Evolutionary conservation across 2,329 filamentous ascomycete species (phyloP).

Genomic region (Blastomyces gilchristii): DNA sequence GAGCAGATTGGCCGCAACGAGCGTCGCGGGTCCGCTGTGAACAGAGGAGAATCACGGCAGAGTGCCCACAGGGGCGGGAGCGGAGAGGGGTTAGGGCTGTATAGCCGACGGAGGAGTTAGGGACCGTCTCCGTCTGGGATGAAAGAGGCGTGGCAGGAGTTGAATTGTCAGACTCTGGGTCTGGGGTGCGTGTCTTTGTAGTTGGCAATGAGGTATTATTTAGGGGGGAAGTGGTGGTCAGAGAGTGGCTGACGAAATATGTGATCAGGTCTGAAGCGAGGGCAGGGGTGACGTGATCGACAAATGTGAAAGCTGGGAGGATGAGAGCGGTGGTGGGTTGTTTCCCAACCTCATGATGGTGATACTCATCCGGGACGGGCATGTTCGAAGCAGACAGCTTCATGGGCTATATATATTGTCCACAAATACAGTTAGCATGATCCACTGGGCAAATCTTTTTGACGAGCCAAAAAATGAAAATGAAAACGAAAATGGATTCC

Average conservation of each 20-base stretch:
- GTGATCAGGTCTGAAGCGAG: constrained; percentile 62
- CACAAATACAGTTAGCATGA: neutral
- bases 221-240: constrained; percentile 63
- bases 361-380: constrained; percentile 58
- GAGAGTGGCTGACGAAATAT: constrained; percentile 56
- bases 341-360: constrained; percentile 45
- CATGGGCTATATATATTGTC: constrained; percentile 52
- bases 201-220: neutral
- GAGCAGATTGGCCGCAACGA: constrained; percentile 87
- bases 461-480: neutral
- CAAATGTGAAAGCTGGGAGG: constrained; percentile 70
- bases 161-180: constrained; percentile 9
- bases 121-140: constrained; percentile 12
- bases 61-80: constrained; percentile 64
- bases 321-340: constrained; percentile 70
- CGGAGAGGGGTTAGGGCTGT: constrained; percentile 36
- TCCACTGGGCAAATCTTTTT: neutral
- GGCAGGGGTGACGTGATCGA: constrained; percentile 72
- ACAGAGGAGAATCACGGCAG: constrained; percentile 82
- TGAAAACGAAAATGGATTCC: too few relatives aligned
- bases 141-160: constrained; percentile 7
- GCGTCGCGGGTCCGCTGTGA: constrained; percentile 91
- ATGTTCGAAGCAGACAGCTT: constrained; percentile 93
- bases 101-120: constrained; percentile 14
- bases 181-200: neutral